Evolutionary conservation across 441 rosid genomes (phyloP), one percentile per base, ranked within the genome.

Genomic region (Metrosideros polymorpha): DNA sequence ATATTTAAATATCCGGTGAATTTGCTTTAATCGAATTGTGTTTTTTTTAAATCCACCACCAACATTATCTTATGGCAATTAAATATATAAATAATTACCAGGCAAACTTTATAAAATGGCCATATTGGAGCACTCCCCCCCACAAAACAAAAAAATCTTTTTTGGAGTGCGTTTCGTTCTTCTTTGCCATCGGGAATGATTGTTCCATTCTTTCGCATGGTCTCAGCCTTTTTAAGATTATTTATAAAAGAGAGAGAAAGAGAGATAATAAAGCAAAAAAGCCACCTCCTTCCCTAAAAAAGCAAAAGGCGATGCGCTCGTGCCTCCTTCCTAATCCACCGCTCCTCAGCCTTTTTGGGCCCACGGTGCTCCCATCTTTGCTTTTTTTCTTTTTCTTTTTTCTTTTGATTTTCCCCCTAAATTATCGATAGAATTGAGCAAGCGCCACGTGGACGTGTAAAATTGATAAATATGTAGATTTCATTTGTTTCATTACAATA

Each of bases 81-180:
- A 2, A 9, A 32, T 32, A 22, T 63, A 32, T 4, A 54, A 10
- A 35, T 35, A 71, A 71, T 71, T 6, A 10, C 47, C 6, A 1
- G 47, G 0, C n/a, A 3, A 12, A 22, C 47, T 39, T 39, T 39
- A 1, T 10, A 0, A 15, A 63, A 63, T 63, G 42, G 43, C 13
- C 4, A 9, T 63, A 5, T 71, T 71, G 79, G 77, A 66, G 77
- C 77, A 4, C 87, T n/a, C 76, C 13, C 13, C 56, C 66, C 43
- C 57, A 52, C 59, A 82, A 5, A 59, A 50, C 12, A 27, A 85
- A 19, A 77, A 89, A 87, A 91, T 93, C 95, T 91, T 91, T 87
- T 90, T 93, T 86, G 92, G 92, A 90, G 90, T 90, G 92, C 94
- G 94, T 90, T 88, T 91, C 86, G 84, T 87, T 91, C 87, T 89